Conservation (phyloP, 2,329 filamentous ascomycete genomes). For the Claviceps sorghi region DNA sequence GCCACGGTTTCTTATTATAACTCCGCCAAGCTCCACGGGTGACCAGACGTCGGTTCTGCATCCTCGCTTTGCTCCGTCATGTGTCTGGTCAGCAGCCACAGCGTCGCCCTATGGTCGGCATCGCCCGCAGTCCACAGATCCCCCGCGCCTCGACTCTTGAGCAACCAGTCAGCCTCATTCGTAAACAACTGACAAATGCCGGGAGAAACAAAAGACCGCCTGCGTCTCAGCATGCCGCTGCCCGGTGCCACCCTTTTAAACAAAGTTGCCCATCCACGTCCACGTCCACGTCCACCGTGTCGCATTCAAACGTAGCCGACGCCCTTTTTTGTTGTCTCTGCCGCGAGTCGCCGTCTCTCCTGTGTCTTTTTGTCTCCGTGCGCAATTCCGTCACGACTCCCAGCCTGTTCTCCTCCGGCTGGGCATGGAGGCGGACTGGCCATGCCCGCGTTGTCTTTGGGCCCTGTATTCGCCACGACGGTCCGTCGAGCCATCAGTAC, state of each 20-base stretch:
- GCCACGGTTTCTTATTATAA: background rate
- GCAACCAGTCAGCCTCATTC: background rate
- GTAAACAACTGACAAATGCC: background rate
- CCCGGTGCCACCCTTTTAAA: too few species aligned
- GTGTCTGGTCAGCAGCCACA: too few species aligned
- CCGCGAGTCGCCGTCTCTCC: too few species aligned
- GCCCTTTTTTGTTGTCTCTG: background rate
- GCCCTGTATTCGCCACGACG: background rate
- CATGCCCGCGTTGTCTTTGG: slow-evolving; percentile 5
- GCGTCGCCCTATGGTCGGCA: background rate
- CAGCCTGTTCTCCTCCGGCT: background rate
- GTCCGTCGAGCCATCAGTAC: background rate
- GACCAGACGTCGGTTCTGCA: too few species aligned
- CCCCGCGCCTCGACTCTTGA: background rate
- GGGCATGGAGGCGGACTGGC: background rate
- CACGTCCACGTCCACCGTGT: too few species aligned
- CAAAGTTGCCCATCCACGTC: too few species aligned
- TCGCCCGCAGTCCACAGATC: background rate
- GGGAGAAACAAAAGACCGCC: background rate
- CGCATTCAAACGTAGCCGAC: background rate
- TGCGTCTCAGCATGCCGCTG: background rate
- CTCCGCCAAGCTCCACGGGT: too few species aligned
- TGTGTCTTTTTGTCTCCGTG: background rate
- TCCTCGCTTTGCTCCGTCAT: too few species aligned
- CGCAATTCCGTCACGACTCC: background rate